phyloP scores from a whole-genome alignment of 345 rosid genomes.

The Erysimum cheiranthoides region DNA sequence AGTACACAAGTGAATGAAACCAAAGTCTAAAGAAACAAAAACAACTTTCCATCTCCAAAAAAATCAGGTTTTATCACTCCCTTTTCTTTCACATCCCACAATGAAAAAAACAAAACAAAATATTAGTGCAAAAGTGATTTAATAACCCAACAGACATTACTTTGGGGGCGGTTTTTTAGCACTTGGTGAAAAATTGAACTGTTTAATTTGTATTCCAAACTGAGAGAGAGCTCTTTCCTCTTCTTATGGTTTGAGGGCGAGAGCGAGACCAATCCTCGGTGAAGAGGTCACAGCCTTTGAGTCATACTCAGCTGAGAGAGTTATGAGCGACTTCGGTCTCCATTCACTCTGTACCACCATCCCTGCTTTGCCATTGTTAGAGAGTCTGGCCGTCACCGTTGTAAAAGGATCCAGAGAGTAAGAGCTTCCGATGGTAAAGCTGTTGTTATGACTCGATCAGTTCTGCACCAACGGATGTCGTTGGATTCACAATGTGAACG shows the following conservation, averaged over 20 bases:
- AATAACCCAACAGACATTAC: conserved; percentile 30
- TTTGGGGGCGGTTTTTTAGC: conserved; percentile 21
- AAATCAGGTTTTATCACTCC: conserved; percentile 41
- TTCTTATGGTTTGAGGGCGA: conserved; percentile 76
- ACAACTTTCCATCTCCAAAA: conserved; percentile 16
- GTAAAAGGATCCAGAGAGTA: conserved; percentile 64
- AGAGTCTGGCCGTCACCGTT: conserved; percentile 59
- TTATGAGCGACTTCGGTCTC: conserved; percentile 77
- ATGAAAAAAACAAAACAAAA: not conserved
- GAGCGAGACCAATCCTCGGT: conserved; percentile 75
- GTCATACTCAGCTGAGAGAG: conserved; percentile 76
- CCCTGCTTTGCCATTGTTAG: conserved; percentile 68
- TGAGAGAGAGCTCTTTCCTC: not conserved
- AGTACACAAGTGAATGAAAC: not conserved
- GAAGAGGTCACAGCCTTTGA: conserved; percentile 57
- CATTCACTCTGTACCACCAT: conserved; percentile 73
- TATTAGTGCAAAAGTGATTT: conserved; percentile 27
- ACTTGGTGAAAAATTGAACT: conserved; percentile 28
- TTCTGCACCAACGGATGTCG: conserved; percentile 72
- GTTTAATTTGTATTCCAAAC: conserved; percentile 33
- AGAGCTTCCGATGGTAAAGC: conserved; percentile 68
- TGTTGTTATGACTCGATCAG: conserved; percentile 64
- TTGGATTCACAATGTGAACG: conserved; percentile 61
- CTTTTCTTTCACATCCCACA: conserved; percentile 34
- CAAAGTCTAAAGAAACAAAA: not conserved